Evolutionary conservation across 345 rosid species (phyloP).

Genomic region (Excoecaria cochinchinensis): DNA sequence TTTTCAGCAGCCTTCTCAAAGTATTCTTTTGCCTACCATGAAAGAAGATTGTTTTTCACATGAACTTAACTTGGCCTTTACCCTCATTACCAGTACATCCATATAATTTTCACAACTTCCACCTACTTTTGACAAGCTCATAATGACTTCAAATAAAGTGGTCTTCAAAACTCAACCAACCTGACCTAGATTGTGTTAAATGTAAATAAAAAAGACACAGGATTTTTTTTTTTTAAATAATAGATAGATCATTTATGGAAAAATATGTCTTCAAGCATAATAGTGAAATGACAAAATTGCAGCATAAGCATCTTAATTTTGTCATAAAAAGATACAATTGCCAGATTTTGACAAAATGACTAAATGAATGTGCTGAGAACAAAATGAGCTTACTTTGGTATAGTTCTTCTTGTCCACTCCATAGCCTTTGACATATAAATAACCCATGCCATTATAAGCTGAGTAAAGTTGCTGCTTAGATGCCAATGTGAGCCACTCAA

Average conservation of each 20-base stretch:
- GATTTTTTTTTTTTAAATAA: not conserved
- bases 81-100: not conserved
- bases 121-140: constrained; percentile 8
- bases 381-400: constrained; percentile 58
- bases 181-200: not conserved
- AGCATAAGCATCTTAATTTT: not conserved
- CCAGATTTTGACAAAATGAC: too few relatives aligned
- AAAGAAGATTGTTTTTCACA: constrained; percentile 11
- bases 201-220: not conserved
- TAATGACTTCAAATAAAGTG: not conserved
- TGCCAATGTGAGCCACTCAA: constrained; percentile 91
- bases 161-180: not conserved
- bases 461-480: constrained; percentile 74
- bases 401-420: constrained; percentile 96
- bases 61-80: not conserved
- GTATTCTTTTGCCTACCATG: constrained; percentile 81
- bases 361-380: not conserved
- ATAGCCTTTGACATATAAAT: constrained; percentile 91
- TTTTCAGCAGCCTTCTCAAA: constrained; percentile 87
- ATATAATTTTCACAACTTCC: not conserved
- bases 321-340: too few relatives aligned
- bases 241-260: not conserved
- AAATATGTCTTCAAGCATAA: not conserved
- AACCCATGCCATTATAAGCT: constrained; percentile 95
- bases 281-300: not conserved